Evolutionary conservation across 108 stramenopile genomes (phyloP), one percentile per base, ranked within the genome.

Genomic region (Seminavis robusta): DNA sequence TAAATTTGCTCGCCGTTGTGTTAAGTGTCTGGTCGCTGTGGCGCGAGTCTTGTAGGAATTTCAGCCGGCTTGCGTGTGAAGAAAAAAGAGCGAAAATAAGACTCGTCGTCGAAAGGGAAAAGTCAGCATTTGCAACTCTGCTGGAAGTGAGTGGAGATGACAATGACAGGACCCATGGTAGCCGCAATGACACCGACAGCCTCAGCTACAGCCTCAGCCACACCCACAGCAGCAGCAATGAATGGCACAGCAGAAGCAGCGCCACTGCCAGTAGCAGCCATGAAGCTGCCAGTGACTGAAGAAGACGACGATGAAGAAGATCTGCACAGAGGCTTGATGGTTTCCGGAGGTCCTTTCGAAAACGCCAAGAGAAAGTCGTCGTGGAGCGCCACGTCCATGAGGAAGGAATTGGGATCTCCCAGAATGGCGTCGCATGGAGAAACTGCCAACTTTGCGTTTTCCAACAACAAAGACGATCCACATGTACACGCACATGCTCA

Each of bases 121-220:
- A n/a, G n/a, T n/a, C n/a, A n/a, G n/a, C n/a, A n/a, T n/a, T n/a
- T n/a, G n/a, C n/a, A n/a, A n/a, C n/a, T n/a, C n/a, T n/a, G n/a
- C n/a, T n/a, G n/a, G n/a, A n/a, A n/a, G n/a, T n/a, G n/a, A n/a
- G n/a, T n/a, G n/a, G n/a, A n/a, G n/a, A n/a, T n/a, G n/a, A n/a
- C n/a, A n/a, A n/a, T n/a, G n/a, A n/a, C n/a, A n/a, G n/a, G n/a
- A n/a, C n/a, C n/a, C n/a, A n/a, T n/a, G n/a, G n/a, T n/a, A n/a
- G n/a, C n/a, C n/a, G n/a, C n/a, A n/a, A n/a, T n/a, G n/a, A n/a
- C n/a, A n/a, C n/a, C n/a, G n/a, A n/a, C n/a, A n/a, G n/a, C n/a
- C n/a, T n/a, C n/a, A 43, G 42, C 42, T 21, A n/a, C 42, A 43
- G 5, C 20, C 42, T 6, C 42, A 43, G 42, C 6, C 42, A 43